Base-by-base conservation (phyloP, 2,329 filamentous ascomycete species). In the Drechslera avenae region DNA sequence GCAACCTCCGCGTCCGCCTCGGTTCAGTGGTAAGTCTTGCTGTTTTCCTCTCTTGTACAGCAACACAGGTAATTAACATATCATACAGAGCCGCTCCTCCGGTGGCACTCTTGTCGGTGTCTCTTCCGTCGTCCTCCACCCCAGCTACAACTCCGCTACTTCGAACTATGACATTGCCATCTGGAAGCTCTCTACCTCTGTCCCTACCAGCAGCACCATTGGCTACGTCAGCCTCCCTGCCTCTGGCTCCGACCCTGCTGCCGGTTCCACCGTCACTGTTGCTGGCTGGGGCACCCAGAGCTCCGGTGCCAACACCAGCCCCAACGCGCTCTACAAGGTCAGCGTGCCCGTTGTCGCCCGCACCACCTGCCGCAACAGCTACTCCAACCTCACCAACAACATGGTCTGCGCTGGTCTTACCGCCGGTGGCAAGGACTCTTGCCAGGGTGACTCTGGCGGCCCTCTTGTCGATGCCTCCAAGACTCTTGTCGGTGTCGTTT, bases 381-480 rank as follows among this genome's bases (percentile, higher is more conserved):
- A 69, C 46, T 44, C 54, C 23, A 13, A 40, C 31, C 47, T 69
- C 53, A 67, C 63, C 35, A 46, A 44, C 59, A 51, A 53, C 56
- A 69, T 69, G 66, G 53, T 63, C 52, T 69, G 66, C 39, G 66
- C 66, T 26, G 66, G 63, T 31, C 3, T 54, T n/a, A 3, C 58
- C 6, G 32, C 46, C 12, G 66, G 66, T 46, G 66, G 66, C 46
- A 64, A 62, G 57, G 66, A 69, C 60, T 69, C 66, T 30, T 69
- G 66, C 66, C 66, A 69, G 62, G 66, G 66, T 52, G 66, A 69
- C 61, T 56, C 48, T 43, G 66, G 66, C 43, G 66, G 66, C 30
- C 64, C 66, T 18, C 56, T 69, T 13, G 46, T 67, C 45, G 43
- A 63, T 52, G 23, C 49, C 4, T 31, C 42, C 40, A 52, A 43